Evolutionary conservation across 345 rosid species (phyloP).

Genomic region (Eutrema heterophyllum): DNA sequence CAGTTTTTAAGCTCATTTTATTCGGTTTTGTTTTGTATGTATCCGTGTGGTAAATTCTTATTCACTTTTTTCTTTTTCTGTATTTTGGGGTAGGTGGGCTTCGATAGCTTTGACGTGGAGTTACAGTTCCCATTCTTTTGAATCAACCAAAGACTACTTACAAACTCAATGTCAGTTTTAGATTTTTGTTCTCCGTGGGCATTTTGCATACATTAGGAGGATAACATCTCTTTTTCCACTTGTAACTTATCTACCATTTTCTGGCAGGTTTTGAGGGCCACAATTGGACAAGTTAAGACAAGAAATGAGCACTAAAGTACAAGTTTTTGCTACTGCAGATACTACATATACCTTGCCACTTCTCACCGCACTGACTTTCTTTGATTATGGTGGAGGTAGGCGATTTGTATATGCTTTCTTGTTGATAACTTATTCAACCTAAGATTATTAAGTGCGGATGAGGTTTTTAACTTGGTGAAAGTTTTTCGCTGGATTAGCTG

Average conservation of each 20-base stretch:
- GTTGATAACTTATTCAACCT: no score
- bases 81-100: no score
- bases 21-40: not conserved
- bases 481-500: not conserved
- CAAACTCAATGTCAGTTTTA: slow-evolving; percentile 38
- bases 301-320: slow-evolving; percentile 37
- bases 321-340: slow-evolving; percentile 38
- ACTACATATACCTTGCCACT: slow-evolving; percentile 50
- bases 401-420: not conserved
- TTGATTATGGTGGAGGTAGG: slow-evolving; percentile 60
- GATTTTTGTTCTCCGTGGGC: not conserved
- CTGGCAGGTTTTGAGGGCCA: slow-evolving; percentile 42
- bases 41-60: not conserved
- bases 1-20: not conserved
- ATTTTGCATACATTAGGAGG: not conserved
- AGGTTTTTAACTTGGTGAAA: not conserved
- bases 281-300: slow-evolving; percentile 37
- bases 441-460: no score
- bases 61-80: not conserved
- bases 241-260: not conserved
- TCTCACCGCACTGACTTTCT: slow-evolving; percentile 49
- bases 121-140: slow-evolving; percentile 39
- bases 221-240: not conserved
- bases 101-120: slow-evolving; percentile 47
- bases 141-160: slow-evolving; percentile 43